Base-by-base conservation (phyloP, 495 filamentous ascomycete genomes). In the Hapsidospora chrysogenum region DNA sequence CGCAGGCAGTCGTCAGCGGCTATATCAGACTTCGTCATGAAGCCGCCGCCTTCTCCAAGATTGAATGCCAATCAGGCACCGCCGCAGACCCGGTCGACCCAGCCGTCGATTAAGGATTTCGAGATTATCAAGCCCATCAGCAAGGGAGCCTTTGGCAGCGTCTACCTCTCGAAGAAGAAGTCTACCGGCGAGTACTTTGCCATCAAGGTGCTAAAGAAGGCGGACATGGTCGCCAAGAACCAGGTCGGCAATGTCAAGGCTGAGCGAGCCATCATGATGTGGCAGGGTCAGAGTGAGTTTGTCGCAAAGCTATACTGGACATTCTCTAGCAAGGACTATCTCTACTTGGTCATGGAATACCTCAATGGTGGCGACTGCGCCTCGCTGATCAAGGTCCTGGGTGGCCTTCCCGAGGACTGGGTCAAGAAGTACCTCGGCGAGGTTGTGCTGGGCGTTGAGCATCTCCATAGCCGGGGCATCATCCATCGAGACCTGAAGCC, bases 181-280 rank as follows among this genome's bases (percentile, higher is more conserved):
- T 85, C 84, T 0, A 96, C 92, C 2, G 87, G 86, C 16, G 89
- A 97, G 48, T 96, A 96, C 53, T 97, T 81, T 55, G 89, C 89
- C 3, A 94, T 97, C 61, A 97, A 97, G 51, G 92, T 94, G 11
- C 53, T 97, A 37, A 95, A 94, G 58, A 97, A 97, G 52, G 86
- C 92, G 8, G 89, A 97, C 60, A 97, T 97, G 89, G 83, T 97
- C 42, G 92, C 92, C 35, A 97, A 97, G 54, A 97, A 97, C 55
- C 89, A 97, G 53, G 85, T 96, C 47, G 94, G 87, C 31, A 97
- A 97, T 50, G 89, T 97, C 42, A 94, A 96, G 58, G 89, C 92
- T 9, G 89, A 97, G 56, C 71, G 89, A 42, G 92, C 92, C n/a
- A 97, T 97, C 47, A 95, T 97, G 89, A 97, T 97, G 92, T 93